Evolutionary conservation across 208 protist species (phyloP), one percentile per base, ranked within the genome.

Genomic region (Herpetomonas tarakana): DNA sequence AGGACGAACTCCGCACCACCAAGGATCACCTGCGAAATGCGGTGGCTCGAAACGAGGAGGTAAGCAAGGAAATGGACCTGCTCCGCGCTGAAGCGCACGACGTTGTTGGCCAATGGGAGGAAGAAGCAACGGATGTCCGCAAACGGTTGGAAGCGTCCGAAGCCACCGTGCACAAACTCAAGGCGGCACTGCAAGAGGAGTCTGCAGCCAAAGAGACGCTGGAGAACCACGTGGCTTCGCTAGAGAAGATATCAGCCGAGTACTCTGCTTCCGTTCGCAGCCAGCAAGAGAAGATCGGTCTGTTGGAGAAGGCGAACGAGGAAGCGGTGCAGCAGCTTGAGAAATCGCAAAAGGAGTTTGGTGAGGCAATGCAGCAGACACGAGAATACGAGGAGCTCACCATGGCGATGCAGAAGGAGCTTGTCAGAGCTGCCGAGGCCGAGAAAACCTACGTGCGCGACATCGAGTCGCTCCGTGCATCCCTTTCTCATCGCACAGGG

Each of bases 81-180:
- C 62, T 90, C 25, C 79, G 78, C n/a, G 57, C 61, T 2, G 83
- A 93, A 57, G 82, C 83, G 4, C 81, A 88, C 63, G 71, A 81
- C 16, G 76, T 93, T 30, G 81, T 93, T 29, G 61, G 71, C 3
- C 83, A 93, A 65, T 93, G 83, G 86, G 71, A 82, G 45, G 67
- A 71, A 14, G 83, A 82, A 49, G 68, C 76, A 6, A 56, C 45
- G 12, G 81, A 88, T 24, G 52, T 85, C 18, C 73, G 77, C 3
- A 62, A 49, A 29, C 68, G 71, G 44, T 53, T 89, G 2, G 53
- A 70, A 45, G 28, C 44, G 25, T 18, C 29, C 18, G 55, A 61
- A 38, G 25, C 28, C 19, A 2, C 41, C 27, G 45, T 55, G 44
- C n/a, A 54, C 44, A 52, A 49, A 19, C 24, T 61, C 25, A 25